Percentiles rank a stretch among this genome's conserved stretches.
phyloP scores from a whole-genome alignment of 2,329 filamentous ascomycete species.

The Cryphonectria nitschkei region DNA sequence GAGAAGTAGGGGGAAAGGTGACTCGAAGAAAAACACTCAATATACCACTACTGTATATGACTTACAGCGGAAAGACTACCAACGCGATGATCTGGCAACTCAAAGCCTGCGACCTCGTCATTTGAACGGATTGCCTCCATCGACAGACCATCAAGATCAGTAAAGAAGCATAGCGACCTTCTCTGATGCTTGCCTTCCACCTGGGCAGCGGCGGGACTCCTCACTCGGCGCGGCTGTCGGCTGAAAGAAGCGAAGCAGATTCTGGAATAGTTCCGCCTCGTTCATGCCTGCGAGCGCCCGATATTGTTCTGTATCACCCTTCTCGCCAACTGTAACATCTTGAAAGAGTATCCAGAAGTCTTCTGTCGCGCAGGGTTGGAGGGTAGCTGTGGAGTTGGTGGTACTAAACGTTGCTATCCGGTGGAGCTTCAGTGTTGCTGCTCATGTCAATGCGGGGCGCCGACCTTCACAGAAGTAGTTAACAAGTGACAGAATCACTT shows the following conservation, averaged over 20 bases:
- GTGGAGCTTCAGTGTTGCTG: not conserved
- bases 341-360: not conserved
- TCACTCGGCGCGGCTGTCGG: not conserved
- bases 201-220: not conserved
- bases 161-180: not conserved
- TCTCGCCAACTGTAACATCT: not conserved
- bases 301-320: not conserved
- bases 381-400: not conserved
- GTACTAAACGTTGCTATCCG: not conserved
- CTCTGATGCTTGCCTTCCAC: too few relatives aligned
- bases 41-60: not conserved
- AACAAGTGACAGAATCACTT: not conserved
- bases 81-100: not conserved
- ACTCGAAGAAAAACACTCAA: not conserved
- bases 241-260: not conserved
- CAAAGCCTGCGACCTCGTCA: not conserved
- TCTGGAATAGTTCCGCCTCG: not conserved
- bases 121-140: not conserved
- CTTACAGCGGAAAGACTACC: not conserved
- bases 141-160: not conserved
- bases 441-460: not conserved
- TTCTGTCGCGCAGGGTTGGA: not conserved
- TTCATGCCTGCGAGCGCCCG: not conserved
- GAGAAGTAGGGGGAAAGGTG: not conserved
- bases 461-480: not conserved